Evolutionary conservation across 1,284 basidiomycete species (phyloP).

Genomic region (Pascua guehoae): DNA sequence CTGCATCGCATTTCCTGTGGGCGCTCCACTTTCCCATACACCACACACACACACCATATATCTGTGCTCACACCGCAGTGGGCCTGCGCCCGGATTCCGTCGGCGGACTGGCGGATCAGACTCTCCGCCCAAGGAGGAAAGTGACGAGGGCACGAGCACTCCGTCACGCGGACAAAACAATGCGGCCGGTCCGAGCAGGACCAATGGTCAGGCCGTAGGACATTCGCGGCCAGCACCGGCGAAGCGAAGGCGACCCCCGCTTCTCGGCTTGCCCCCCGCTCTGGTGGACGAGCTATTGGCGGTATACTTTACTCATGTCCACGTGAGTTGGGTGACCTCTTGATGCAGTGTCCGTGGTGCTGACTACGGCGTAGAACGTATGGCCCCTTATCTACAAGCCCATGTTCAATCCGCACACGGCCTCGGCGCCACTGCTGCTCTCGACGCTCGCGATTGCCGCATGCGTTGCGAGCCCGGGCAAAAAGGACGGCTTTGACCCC

Average conservation of each 20-base stretch:
- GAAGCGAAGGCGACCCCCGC: constrained; percentile 9
- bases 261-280: constrained; percentile 24
- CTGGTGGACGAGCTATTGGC: constrained; percentile 38
- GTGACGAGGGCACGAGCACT: not conserved
- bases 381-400: constrained; percentile 49
- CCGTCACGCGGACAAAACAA: not conserved
- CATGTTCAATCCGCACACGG: constrained; percentile 37
- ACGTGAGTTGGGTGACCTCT: constrained; percentile 21
- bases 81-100: constrained; percentile 16
- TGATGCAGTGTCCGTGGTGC: not conserved
- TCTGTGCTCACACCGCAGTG: constrained; percentile 4
- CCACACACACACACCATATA: no score
- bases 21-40: no score
- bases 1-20: not conserved
- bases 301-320: constrained; percentile 41
- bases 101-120: constrained; percentile 4
- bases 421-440: constrained; percentile 32
- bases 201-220: not conserved
- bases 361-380: constrained; percentile 33
- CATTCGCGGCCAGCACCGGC: not conserved
- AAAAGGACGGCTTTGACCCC: constrained; percentile 61
- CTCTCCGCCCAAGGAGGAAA: constrained; percentile 1
- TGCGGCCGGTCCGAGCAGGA: not conserved
- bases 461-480: constrained; percentile 49
- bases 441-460: constrained; percentile 42